A percentile compares a stretch with the other conserved stretches of the same genome.
Evolutionary conservation across 139 green algal species (phyloP).

Genomic region (Zygnema circumcarinatum): DNA sequence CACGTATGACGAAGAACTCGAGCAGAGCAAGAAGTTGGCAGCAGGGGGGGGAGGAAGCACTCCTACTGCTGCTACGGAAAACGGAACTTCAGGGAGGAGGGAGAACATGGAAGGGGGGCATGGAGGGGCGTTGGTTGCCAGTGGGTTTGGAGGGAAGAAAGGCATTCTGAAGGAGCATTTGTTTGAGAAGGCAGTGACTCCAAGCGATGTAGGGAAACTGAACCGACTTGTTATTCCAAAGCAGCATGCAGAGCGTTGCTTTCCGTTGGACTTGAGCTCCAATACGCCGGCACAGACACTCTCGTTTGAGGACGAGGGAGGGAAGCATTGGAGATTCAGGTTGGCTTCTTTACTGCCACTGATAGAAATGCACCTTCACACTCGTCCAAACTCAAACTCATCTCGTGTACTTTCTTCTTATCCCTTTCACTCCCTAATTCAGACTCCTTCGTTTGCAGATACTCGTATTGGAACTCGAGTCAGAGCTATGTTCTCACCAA

Average conservation of each 20-base stretch:
- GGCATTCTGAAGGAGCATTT: conserved; percentile 45
- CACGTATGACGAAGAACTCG: conserved; percentile 51
- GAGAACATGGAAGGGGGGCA: not conserved
- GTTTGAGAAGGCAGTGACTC: conserved; percentile 62
- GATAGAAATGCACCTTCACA: no score
- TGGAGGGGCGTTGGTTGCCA: not conserved
- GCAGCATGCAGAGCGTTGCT: conserved; percentile 60
- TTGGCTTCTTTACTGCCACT: not conserved
- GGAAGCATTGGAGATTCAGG: conserved; percentile 60
- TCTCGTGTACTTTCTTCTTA: no score
- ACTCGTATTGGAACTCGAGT: conserved; percentile 63
- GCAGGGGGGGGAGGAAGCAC: not conserved
- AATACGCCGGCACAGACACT: conserved; percentile 45
- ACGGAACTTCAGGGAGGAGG: conserved; percentile 1
- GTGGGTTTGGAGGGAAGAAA: conserved; percentile 18
- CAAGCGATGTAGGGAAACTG: conserved; percentile 61
- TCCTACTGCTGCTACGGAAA: not conserved
- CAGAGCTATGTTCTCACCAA: conserved; percentile 64
- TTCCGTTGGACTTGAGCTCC: conserved; percentile 53
- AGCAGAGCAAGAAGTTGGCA: conserved; percentile 16
- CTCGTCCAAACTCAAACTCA: no score
- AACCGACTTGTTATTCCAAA: conserved; percentile 63
- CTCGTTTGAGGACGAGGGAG: conserved; percentile 53
- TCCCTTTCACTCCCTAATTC: not conserved
- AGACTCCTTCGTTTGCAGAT: conserved; percentile 9